These are phyloP conservation scores for Saccharomyces hybrid DNA, from an alignment of 1,139 yeast species.

Conservation along the genomic window DNA sequence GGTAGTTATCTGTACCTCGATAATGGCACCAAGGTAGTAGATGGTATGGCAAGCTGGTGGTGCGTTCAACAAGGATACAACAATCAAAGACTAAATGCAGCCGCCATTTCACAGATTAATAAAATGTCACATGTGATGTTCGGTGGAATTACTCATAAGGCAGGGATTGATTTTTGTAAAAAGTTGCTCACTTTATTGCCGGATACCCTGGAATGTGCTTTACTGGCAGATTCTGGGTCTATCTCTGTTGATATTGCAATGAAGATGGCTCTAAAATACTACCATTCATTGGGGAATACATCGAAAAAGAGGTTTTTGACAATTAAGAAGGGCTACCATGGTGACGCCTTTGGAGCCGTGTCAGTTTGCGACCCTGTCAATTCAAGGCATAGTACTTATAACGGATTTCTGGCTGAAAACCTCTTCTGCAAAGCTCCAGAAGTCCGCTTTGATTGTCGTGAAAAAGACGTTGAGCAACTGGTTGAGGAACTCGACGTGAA, in stretches of 20 bases:
- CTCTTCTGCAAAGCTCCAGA: constrained; percentile 29
- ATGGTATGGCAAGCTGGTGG: constrained; percentile 37
- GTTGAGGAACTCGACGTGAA: constrained; percentile 18
- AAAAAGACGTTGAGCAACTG: constrained; percentile 18
- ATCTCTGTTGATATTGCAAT: constrained; percentile 49
- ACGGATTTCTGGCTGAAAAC: constrained; percentile 28
- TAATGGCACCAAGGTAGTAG: constrained; percentile 17
- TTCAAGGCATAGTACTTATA: constrained; percentile 30
- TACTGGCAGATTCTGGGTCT: constrained; percentile 41
- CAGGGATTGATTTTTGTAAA: constrained; percentile 26
- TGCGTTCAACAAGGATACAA: constrained; percentile 33
- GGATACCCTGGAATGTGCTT: constrained; percentile 23
- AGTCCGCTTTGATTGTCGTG: constrained; percentile 5
- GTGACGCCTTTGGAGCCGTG: constrained; percentile 31
- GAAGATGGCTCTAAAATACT: constrained; percentile 40
- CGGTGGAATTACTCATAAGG: constrained; percentile 32
- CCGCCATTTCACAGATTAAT: constrained; percentile 22
- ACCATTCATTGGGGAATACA: constrained; percentile 9
- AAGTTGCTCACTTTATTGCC: constrained; percentile 22
- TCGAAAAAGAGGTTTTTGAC: constrained; percentile 20
- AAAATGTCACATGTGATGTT: constrained; percentile 33
- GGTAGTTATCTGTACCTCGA: constrained; percentile 24
- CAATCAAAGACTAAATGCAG: constrained; percentile 27
- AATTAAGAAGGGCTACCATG: constrained; percentile 27
- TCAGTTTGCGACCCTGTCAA: constrained; percentile 30